These are phyloP conservation scores for Neolentinus lepideus DNA, from an alignment of 1,284 basidiomycete genomes.

Conservation along the genomic window DNA sequence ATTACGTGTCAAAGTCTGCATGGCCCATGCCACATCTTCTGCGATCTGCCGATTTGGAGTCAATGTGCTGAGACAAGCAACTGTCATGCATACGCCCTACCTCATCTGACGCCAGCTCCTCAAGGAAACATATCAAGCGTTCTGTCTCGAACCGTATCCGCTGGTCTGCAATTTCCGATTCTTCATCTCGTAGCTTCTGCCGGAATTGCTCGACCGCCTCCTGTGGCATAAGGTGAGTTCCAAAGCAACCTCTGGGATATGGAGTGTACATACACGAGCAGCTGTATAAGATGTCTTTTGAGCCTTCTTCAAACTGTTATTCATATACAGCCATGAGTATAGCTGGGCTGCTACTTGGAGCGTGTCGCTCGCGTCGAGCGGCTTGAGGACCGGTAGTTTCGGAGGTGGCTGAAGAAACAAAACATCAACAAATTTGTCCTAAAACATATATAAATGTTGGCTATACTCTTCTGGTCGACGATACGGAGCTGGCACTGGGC, in stretches of 20 bases:
- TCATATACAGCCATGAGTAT: constrained; percentile 45
- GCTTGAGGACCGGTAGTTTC: neutral
- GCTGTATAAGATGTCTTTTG: constrained; percentile 29
- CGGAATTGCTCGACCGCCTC: constrained; percentile 24
- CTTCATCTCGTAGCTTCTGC: constrained; percentile 23
- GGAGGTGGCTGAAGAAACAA: no score
- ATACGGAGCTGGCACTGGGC: no score
- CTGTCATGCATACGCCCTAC: constrained; percentile 14
- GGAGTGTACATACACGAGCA: constrained; percentile 21
- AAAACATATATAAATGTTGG: no score
- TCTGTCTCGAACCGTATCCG: constrained; percentile 30
- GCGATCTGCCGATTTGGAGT: neutral
- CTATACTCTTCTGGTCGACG: no score
- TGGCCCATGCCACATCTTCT: neutral
- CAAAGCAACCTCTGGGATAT: neutral
- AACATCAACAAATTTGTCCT: no score
- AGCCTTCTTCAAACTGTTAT: constrained; percentile 37
- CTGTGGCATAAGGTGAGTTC: constrained; percentile 14
- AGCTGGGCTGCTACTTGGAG: constrained; percentile 36
- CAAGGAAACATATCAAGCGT: constrained; percentile 27
- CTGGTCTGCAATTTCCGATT: constrained; percentile 28
- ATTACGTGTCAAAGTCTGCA: neutral
- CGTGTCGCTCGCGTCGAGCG: constrained; percentile 7
- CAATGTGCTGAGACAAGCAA: neutral
- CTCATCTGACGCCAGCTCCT: constrained; percentile 27